Evolutionary conservation across 352 stramenopile genomes (phyloP), one percentile per base, ranked within the genome.

Genomic region (Globisporangium takayamanum): DNA sequence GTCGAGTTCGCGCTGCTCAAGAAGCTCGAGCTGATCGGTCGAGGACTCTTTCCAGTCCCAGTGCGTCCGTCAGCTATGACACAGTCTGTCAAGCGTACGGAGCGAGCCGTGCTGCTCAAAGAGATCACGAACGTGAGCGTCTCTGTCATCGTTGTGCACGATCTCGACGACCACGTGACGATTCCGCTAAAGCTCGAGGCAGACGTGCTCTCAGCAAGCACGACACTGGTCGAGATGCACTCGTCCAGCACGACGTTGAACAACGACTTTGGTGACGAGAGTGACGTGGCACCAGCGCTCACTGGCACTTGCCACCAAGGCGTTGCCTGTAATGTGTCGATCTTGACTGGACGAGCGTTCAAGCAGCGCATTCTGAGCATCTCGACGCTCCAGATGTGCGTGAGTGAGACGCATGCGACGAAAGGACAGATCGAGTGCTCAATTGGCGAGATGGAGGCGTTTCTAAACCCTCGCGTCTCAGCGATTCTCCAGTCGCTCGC

Each of bases 11-110:
- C 68, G 30, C 36, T 80, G 25, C 28, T 55, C 26, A 75, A 70
- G 25, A 70, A 67, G 30, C 76, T 78, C 22, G 64, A 84, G 22
- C 39, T 84, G 5, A 69, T 85, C 18, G 56, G 48, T 5, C 65
- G 55, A 58, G 58, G 68, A 59, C 57, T 77, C 0, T 49, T 57
- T 18, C 26, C 46, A 48, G 20, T 10, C 2, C 39, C n/a, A 15
- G 46, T 25, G 11, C 44, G 49, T 8, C 3, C 50, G 14, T 44
- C 18, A 25, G 2, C 15, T 8, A 22, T 6, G 26, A 26, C 52
- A 5, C 41, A 16, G 12, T 8, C 16, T n/a, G 45, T 10, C 11
- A 22, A 16, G 11, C 10, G 2, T 8, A 11, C 25, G 0, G 25
- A 39, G 14, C 37, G 14, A 3, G 22, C 20, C 6, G 57, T 37